Evolutionary conservation across 768 basidiomycete genomes (phyloP).

Genomic region (Suillus plorans): DNA sequence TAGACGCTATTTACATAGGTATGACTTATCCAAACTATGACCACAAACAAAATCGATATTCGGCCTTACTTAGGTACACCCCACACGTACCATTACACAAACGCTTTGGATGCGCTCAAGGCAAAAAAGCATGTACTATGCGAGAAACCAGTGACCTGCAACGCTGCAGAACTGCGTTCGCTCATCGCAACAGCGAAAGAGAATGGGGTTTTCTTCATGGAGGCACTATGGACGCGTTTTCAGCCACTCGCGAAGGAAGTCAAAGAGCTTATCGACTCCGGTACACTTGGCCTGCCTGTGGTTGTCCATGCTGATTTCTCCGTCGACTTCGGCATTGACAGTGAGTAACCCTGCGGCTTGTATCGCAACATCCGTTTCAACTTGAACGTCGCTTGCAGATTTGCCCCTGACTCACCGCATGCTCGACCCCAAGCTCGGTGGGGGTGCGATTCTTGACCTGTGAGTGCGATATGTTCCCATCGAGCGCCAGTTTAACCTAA

Average conservation of each 20-base stretch:
- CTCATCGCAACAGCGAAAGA: constrained; percentile 47
- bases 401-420: constrained; percentile 44
- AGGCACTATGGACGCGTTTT: constrained; percentile 53
- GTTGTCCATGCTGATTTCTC: constrained; percentile 49
- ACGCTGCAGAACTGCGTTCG: constrained; percentile 44
- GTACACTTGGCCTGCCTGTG: constrained; percentile 37
- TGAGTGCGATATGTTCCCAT: constrained; percentile 20
- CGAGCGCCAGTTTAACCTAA: neutral
- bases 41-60: too few species aligned
- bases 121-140: constrained; percentile 55
- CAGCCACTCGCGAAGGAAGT: constrained; percentile 31
- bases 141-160: constrained; percentile 56
- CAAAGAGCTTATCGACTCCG: constrained; percentile 36
- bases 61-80: constrained; percentile 40
- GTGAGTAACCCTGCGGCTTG: constrained; percentile 30
- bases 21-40: neutral
- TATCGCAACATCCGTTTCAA: neutral
- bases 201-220: constrained; percentile 55
- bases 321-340: constrained; percentile 42
- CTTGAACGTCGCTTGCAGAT: constrained; percentile 27
- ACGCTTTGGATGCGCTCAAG: constrained; percentile 44
- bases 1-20: constrained; percentile 54
- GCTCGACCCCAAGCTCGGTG: constrained; percentile 51
- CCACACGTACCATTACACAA: constrained; percentile 51
- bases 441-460: constrained; percentile 52